Conservation (phyloP, 306 rosid species). For the Fragaria iinumae region DNA sequence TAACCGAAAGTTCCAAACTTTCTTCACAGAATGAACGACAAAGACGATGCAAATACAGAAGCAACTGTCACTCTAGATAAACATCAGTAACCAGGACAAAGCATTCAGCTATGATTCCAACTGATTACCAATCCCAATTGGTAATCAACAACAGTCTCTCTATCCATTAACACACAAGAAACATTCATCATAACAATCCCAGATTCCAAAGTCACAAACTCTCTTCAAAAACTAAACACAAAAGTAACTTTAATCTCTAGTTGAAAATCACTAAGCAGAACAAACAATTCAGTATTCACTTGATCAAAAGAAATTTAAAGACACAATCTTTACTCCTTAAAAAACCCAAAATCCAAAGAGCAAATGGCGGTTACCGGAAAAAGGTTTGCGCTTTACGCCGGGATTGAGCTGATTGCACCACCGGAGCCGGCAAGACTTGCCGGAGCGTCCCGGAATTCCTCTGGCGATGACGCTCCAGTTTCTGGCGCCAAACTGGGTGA, state of each 20-base stretch:
- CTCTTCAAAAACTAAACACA: background rate
- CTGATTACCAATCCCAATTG: background rate
- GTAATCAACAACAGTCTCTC: background rate
- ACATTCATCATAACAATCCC: background rate
- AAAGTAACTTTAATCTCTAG: background rate
- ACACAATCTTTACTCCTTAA: background rate
- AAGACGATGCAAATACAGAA: too few relatives aligned
- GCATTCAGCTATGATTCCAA: background rate
- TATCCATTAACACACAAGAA: background rate
- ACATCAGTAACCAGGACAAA: background rate
- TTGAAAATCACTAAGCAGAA: background rate
- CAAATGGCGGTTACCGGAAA: conserved; percentile 42
- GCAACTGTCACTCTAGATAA: background rate
- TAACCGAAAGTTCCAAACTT: background rate
- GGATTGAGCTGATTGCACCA: conserved; percentile 92
- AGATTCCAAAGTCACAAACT: background rate
- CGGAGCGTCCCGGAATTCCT: conserved; percentile 72
- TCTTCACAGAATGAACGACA: background rate
- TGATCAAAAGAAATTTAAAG: background rate
- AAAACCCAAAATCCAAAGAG: background rate
- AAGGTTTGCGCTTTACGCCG: conserved; percentile 73
- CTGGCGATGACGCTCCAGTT: conserved; percentile 80
- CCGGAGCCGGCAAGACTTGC: conserved; percentile 86
- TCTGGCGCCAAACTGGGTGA: conserved; percentile 67
- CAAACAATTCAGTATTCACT: background rate